phyloP scores from a whole-genome alignment of 768 basidiomycete genomes.

The Pleurotus platypus region DNA sequence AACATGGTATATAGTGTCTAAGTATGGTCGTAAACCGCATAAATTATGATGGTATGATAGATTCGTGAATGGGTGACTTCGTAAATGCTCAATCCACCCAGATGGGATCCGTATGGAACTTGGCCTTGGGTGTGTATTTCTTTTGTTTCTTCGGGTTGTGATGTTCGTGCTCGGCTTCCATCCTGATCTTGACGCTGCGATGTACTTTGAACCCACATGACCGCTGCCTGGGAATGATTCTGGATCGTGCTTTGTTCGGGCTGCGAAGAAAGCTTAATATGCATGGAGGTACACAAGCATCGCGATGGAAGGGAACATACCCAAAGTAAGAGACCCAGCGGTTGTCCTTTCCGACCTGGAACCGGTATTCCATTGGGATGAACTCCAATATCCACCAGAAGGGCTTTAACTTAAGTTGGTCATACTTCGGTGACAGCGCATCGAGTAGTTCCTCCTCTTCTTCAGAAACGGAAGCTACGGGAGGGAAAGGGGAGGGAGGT shows the following conservation, averaged over 20 bases:
- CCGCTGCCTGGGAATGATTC: constrained; percentile 38
- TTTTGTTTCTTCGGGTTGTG: constrained; percentile 16
- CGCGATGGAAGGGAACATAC: constrained; percentile 16
- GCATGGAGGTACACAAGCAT: too few relatives aligned
- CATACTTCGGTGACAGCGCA: constrained; percentile 52
- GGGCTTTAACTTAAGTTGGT: constrained; percentile 42
- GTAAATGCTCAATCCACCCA: constrained; percentile 30
- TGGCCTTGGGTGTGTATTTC: constrained; percentile 24
- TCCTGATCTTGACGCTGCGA: constrained; percentile 47
- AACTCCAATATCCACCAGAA: constrained; percentile 72
- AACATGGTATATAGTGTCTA: background rate
- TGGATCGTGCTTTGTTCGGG: constrained; percentile 29
- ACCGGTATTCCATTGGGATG: constrained; percentile 38
- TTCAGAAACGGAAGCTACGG: constrained; percentile 27
- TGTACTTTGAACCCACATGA: constrained; percentile 43
- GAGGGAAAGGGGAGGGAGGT: constrained; percentile 1
- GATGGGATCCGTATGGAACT: constrained; percentile 24
- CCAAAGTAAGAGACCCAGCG: constrained; percentile 31
- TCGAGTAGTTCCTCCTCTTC: constrained; percentile 66
- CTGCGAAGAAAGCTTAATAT: too few relatives aligned
- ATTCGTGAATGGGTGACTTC: background rate
- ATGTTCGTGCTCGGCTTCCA: constrained; percentile 44
- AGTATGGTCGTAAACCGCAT: background rate
- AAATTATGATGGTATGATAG: background rate
- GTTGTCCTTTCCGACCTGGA: constrained; percentile 30